Conservation (phyloP, 2,329 filamentous ascomycete genomes). For the Phyllosticta citribraziliensis region DNA sequence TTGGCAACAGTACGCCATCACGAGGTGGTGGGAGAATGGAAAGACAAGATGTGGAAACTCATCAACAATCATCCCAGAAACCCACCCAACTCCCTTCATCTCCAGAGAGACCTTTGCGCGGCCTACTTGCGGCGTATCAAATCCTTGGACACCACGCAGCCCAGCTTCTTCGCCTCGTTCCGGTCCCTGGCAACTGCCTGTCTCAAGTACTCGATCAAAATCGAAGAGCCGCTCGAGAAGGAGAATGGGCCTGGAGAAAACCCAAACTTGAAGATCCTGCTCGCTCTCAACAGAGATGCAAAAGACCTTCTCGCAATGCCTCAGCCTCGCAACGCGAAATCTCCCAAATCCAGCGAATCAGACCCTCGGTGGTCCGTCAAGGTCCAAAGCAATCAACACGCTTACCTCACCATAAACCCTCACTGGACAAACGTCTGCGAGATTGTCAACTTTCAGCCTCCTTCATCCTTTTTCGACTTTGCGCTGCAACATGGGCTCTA, state of each 20-base stretch:
- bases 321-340: not conserved
- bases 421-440: slow-evolving; percentile 5
- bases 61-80: not conserved
- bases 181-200: not conserved
- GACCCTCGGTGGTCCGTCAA: not conserved
- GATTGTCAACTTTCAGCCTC: not conserved
- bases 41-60: not conserved
- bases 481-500: not conserved
- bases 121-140: slow-evolving; percentile 4
- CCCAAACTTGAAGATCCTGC: not conserved
- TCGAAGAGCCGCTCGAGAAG: not conserved
- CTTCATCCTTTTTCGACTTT: slow-evolving; percentile 5
- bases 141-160: not conserved
- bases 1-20: slow-evolving; percentile 11
- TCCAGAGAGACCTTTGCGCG: not conserved
- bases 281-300: not conserved
- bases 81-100: not conserved
- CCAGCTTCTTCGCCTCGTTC: not conserved
- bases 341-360: not conserved
- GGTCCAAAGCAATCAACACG: not conserved
- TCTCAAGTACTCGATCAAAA: not conserved
- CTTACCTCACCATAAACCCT: not conserved
- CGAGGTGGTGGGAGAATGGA: slow-evolving; percentile 13
- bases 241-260: not conserved
- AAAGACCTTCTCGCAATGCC: not conserved